phyloP scores from a whole-genome alignment of 306 rosid genomes.

The Astragalus membranaceus region DNA sequence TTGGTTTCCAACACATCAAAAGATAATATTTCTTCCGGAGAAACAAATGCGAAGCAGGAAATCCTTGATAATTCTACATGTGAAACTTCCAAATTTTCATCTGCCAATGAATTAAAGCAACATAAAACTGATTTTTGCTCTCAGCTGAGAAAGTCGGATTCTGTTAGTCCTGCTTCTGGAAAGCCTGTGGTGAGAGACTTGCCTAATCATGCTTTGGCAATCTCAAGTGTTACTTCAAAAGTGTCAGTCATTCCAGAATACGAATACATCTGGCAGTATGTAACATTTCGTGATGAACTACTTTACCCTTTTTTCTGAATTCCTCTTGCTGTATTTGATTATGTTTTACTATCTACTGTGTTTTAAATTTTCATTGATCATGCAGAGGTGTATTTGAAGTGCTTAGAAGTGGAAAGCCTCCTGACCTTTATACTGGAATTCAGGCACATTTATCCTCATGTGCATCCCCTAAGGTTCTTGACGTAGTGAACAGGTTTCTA shows the following conservation, averaged over 20 bases:
- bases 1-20: conserved; percentile 37
- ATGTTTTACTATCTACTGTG: conserved; percentile 14
- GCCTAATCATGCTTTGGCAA: conserved; percentile 20
- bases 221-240: conserved; percentile 34
- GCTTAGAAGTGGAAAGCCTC: conserved; percentile 48
- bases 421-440: conserved; percentile 53
- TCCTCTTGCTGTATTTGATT: background rate
- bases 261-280: conserved; percentile 83
- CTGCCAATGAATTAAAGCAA: conserved; percentile 34
- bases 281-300: conserved; percentile 23
- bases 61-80: conserved; percentile 28
- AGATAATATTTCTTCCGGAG: conserved; percentile 38
- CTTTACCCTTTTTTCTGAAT: conserved; percentile 8
- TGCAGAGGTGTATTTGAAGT: conserved; percentile 79
- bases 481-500: conserved; percentile 49
- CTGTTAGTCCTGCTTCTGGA: conserved; percentile 26
- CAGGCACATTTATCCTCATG: conserved; percentile 85
- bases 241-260: conserved; percentile 64
- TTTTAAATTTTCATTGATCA: conserved; percentile 23
- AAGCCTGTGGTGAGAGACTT: conserved; percentile 42
- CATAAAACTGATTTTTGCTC: conserved; percentile 27
- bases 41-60: conserved; percentile 29
- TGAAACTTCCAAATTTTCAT: conserved; percentile 26
- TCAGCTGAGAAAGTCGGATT: conserved; percentile 30
- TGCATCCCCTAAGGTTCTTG: conserved; percentile 73